A percentile compares a stretch with the other conserved stretches of the same genome.
phyloP scores from a whole-genome alignment of 495 filamentous ascomycete species.

The Pyrenula aspistea region DNA sequence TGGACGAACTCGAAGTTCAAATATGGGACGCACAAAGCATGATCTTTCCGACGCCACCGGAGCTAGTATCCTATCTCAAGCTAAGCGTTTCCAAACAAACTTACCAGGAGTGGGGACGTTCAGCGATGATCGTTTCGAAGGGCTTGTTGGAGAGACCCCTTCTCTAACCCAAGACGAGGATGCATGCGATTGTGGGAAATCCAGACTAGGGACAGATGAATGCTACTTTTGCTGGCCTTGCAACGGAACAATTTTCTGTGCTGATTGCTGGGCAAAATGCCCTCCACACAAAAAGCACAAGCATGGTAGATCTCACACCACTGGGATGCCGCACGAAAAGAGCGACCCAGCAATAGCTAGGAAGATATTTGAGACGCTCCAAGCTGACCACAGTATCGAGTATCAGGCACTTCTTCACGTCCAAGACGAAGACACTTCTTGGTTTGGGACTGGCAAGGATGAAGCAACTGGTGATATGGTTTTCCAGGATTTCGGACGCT shows the following conservation, averaged over 20 bases:
- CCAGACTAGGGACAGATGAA: too few relatives aligned
- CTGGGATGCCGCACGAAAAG: constrained; percentile 10
- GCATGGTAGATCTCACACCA: background rate
- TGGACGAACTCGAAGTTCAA: too few relatives aligned
- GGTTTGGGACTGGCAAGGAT: constrained; percentile 32
- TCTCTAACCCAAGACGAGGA: too few relatives aligned
- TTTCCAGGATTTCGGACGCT: constrained; percentile 26
- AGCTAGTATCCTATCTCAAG: too few relatives aligned
- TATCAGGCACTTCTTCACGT: constrained; percentile 9
- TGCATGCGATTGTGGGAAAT: too few relatives aligned
- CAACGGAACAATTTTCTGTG: background rate
- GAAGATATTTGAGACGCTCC: constrained; percentile 2
- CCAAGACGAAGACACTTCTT: constrained; percentile 31
- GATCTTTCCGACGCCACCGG: too few relatives aligned
- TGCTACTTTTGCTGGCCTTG: background rate
- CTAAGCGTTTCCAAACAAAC: too few relatives aligned
- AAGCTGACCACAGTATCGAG: background rate
- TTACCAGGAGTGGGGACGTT: too few relatives aligned
- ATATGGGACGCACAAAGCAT: too few relatives aligned
- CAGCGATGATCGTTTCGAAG: too few relatives aligned
- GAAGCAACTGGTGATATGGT: constrained; percentile 12
- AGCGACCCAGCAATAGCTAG: constrained; percentile 3
- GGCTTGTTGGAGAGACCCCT: too few relatives aligned
- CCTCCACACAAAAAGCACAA: background rate
- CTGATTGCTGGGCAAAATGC: background rate